phyloP scores from a whole-genome alignment of 2,329 filamentous ascomycete genomes.

The Xylariaceae sp. region DNA sequence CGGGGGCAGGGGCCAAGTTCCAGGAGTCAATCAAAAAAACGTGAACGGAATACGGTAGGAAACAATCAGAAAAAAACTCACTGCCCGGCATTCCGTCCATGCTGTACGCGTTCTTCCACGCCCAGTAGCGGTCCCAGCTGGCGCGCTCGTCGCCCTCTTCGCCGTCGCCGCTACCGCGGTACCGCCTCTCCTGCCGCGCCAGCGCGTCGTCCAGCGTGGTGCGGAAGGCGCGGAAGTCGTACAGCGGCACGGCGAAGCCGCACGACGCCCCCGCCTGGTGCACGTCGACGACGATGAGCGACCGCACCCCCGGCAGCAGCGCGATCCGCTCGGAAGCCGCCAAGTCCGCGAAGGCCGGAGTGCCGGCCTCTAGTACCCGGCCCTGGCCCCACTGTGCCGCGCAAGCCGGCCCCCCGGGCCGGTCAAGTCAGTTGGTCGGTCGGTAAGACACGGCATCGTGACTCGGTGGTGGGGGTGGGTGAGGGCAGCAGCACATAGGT shows the following conservation, averaged over 20 bases:
- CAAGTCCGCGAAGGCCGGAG: constrained; percentile 24
- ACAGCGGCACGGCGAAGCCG: constrained; percentile 32
- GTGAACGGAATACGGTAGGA: too few relatives aligned
- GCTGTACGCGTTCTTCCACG: constrained; percentile 31
- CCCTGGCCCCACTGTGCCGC: constrained; percentile 32
- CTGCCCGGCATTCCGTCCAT: constrained; percentile 31
- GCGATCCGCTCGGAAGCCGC: constrained; percentile 21
- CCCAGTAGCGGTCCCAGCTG: constrained; percentile 33
- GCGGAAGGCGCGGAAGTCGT: constrained; percentile 30
- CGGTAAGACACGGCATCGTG: too few relatives aligned
- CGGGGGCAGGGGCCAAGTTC: too few relatives aligned
- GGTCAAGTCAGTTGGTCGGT: too few relatives aligned
- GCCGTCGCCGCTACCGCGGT: too few relatives aligned
- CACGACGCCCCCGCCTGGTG: constrained; percentile 33
- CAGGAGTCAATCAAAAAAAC: too few relatives aligned
- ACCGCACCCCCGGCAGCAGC: constrained; percentile 23
- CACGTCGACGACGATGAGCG: constrained; percentile 30
- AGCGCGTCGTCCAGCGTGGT: constrained; percentile 27
- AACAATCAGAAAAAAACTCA: too few relatives aligned
- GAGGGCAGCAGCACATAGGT: too few relatives aligned
- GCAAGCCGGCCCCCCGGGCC: too few relatives aligned
- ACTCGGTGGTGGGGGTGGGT: too few relatives aligned
- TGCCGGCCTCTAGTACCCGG: constrained; percentile 27
- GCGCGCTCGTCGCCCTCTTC: constrained; percentile 30
- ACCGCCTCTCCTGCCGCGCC: constrained; percentile 23